Percentiles rank a stretch among this genome's conserved stretches.
Conservation (phyloP, 306 rosid genomes). For the Fragaria ananassa region DNA sequence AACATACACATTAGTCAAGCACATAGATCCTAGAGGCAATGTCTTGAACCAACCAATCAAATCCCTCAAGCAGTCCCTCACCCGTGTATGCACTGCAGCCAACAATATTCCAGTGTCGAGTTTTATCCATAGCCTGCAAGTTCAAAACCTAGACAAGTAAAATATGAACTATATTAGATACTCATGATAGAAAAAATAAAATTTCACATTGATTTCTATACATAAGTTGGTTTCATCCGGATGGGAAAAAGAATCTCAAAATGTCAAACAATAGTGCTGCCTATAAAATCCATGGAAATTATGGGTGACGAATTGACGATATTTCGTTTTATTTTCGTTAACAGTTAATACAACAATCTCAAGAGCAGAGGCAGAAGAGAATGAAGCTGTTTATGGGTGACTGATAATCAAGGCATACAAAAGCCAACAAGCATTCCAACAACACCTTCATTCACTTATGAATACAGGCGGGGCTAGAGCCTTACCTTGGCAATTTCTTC, state of each 20-base stretch:
- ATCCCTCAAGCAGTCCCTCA: conserved; percentile 73
- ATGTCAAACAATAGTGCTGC: background rate
- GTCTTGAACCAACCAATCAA: conserved; percentile 89
- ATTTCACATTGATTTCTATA: background rate
- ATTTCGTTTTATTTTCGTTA: background rate
- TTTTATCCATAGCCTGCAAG: conserved; percentile 74
- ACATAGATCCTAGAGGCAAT: conserved; percentile 79
- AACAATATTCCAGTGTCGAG: conserved; percentile 74
- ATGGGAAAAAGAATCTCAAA: background rate
- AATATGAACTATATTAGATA: conserved; percentile 8
- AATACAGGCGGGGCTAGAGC: background rate
- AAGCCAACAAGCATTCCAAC: background rate
- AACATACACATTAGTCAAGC: conserved; percentile 30
- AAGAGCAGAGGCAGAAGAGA: background rate
- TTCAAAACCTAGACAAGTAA: conserved; percentile 49
- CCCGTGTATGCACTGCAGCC: conserved; percentile 85
- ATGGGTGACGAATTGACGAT: background rate
- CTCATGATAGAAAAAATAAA: background rate
- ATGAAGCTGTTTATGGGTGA: background rate
- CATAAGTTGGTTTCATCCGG: background rate
- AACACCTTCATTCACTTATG: background rate
- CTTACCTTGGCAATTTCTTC: conserved; percentile 73
- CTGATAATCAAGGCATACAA: background rate
- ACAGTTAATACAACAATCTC: background rate
- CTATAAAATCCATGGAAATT: background rate